Percentiles rank a stretch among this genome's conserved stretches.
Evolutionary conservation across 169 alveolate genomes (phyloP).

Genomic region (Plasmodium chabaudi): DNA sequence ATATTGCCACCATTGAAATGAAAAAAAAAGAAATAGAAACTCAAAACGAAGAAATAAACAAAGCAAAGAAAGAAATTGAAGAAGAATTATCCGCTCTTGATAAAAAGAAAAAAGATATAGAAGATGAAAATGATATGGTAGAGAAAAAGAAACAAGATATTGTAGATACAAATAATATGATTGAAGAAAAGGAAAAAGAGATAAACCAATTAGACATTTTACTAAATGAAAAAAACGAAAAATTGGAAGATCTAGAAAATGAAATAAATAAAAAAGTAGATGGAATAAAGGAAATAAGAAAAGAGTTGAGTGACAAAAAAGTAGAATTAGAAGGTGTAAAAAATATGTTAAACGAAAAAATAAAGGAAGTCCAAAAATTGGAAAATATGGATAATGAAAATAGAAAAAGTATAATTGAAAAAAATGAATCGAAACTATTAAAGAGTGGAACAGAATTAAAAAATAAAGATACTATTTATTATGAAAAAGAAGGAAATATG

Average conservation of each 20-base stretch:
- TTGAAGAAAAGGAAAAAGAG: constrained; percentile 8
- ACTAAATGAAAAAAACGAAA: constrained; percentile 11
- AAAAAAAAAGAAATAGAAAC: constrained; percentile 31
- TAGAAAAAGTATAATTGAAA: neutral
- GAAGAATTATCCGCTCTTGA: neutral
- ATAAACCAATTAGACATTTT: neutral
- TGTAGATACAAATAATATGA: neutral
- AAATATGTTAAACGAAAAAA: constrained; percentile 3
- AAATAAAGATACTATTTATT: too few species aligned
- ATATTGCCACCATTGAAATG: neutral
- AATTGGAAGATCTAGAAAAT: neutral
- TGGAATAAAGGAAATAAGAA: neutral
- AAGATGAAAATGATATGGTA: neutral
- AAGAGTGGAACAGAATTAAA: neutral
- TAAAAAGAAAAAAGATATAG: neutral
- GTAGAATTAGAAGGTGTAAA: constrained; percentile 1
- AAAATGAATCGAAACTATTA: neutral
- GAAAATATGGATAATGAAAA: neutral
- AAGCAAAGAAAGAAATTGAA: neutral
- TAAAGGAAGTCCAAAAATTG: neutral
- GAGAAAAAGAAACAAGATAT: neutral
- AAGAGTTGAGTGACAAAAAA: constrained; percentile 3
- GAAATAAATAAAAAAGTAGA: constrained; percentile 1
- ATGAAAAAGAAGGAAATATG: too few species aligned
- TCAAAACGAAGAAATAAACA: neutral